These are phyloP conservation scores for Trichoderma breve DNA, from an alignment of 2,329 filamentous ascomycete genomes.

Conservation along the genomic window DNA sequence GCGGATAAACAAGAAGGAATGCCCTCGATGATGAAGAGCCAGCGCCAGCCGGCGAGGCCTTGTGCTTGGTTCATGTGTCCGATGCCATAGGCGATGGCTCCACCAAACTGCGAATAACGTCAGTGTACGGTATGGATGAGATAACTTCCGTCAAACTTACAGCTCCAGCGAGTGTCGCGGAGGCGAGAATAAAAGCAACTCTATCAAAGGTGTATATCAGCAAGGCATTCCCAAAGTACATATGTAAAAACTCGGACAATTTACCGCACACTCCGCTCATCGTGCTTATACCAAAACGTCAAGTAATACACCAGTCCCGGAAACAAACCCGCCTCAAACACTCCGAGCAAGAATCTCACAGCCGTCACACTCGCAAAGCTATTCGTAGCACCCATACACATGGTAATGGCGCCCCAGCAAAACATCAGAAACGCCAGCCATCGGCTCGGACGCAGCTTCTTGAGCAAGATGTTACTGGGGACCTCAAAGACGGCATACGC, in stretches of 20 bases:
- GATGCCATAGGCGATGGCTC: slow-evolving; percentile 69
- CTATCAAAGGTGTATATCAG: slow-evolving; percentile 31
- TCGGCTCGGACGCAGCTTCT: slow-evolving; percentile 59
- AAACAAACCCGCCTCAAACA: slow-evolving; percentile 69
- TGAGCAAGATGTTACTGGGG: slow-evolving; percentile 64
- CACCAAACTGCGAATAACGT: slow-evolving; percentile 51
- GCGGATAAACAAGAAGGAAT: slow-evolving; percentile 64
- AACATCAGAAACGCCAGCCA: slow-evolving; percentile 67
- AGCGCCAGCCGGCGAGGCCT: slow-evolving; percentile 68
- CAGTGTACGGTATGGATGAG: not conserved
- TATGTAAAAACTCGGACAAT: slow-evolving; percentile 1
- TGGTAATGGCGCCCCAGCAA: slow-evolving; percentile 65
- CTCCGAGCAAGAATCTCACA: slow-evolving; percentile 65
- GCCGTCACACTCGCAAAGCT: slow-evolving; percentile 63
- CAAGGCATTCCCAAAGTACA: not conserved
- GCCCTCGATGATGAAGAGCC: slow-evolving; percentile 63
- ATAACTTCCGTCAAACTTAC: slow-evolving; percentile 24
- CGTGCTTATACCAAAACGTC: slow-evolving; percentile 71
- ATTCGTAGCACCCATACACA: slow-evolving; percentile 62
- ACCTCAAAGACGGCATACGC: slow-evolving; percentile 62
- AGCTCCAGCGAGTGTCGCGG: slow-evolving; percentile 67
- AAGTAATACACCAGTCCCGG: slow-evolving; percentile 60
- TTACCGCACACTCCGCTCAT: slow-evolving; percentile 63
- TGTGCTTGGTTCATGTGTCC: slow-evolving; percentile 65
- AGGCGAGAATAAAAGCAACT: slow-evolving; percentile 68